Evolutionary conservation across 228 moss, liverwort and hornwort genomes (phyloP), one percentile per base, ranked within the genome.

Genomic region (Sphagnum magellanicum): DNA sequence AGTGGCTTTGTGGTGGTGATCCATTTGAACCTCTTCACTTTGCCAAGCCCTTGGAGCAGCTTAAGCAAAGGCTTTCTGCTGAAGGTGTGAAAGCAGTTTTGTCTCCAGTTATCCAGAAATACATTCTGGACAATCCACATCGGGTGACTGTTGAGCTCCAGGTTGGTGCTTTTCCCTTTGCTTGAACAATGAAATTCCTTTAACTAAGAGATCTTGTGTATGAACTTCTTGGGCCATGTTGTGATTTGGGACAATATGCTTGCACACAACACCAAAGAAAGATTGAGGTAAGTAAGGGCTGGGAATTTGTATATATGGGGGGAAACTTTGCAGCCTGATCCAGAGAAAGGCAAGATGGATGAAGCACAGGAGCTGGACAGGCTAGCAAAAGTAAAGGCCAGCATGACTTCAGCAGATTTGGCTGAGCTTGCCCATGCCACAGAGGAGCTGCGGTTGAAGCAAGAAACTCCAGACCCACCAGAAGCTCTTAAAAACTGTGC

Each of bases 11-110:
- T 70, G 98, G 98, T 32, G 92, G 94, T 61, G 94, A 98, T 70
- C 98, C 98, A 52, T 98, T 98, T 74, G 93, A 98, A 72, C 94
- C 98, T 71, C 89, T 98, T 53, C 83, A 90, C 55, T 98, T 98
- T 72, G 87, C 94, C 17, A 98, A 98, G 85, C 98, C 98, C 59
- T 74, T 98, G 9, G 98, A 98, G 62, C 90, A 83, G 58, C 94
- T 98, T 66, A 98, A 98, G 75, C 79, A 82, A 50, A 78, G 94
- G 52, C 85, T 98, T 49, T 74, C 86, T n/a, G 70, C 71, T 4
- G 98, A 94, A 69, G 98, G 98, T 52, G 90, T 92, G 52, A 94
- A 92, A 81, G 94, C 90, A 8, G 94, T 98, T 5, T 94, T 98
- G 71, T 90, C 98, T 68, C 98, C 98, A 49, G 89, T 98, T 60